Conservation (phyloP, 176 grass and related monocot genomes). For the Ensete ventricosum region DNA sequence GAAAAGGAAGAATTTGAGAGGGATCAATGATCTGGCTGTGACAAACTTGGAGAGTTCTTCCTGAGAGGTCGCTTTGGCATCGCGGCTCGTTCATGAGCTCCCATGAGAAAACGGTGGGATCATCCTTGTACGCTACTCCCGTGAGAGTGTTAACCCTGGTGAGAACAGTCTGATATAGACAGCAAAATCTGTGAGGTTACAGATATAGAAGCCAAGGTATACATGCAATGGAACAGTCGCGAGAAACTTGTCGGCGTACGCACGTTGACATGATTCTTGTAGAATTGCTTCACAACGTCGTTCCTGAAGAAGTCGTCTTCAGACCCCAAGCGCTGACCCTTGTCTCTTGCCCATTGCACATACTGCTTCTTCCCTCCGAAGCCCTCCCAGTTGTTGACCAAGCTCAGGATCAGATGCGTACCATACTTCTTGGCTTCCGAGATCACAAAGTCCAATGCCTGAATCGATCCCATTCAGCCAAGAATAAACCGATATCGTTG, state of each 20-base stretch:
- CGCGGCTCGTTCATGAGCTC: conserved; percentile 24
- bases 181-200: too few relatives aligned
- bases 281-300: conserved; percentile 8
- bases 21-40: too few relatives aligned
- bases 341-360: conserved; percentile 9
- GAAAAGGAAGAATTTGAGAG: too few relatives aligned
- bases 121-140: conserved; percentile 14
- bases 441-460: conserved; percentile 41
- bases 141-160: conserved; percentile 9
- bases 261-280: conserved; percentile 23
- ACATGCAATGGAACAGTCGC: too few relatives aligned
- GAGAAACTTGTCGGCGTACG: too few relatives aligned
- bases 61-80: conserved; percentile 11
- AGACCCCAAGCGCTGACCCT: background rate
- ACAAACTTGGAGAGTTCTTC: background rate
- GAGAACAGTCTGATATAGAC: background rate
- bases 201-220: too few relatives aligned
- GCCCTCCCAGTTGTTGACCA: conserved; percentile 30
- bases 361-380: conserved; percentile 30
- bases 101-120: conserved; percentile 15
- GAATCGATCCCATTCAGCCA: background rate
- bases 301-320: conserved; percentile 11
- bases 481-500: too few relatives aligned
- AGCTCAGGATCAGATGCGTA: conserved; percentile 31
- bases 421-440: conserved; percentile 23